Evolutionary conservation across 345 rosid species (phyloP), one percentile per base, ranked within the genome.

Genomic region (Mercurialis annua): DNA sequence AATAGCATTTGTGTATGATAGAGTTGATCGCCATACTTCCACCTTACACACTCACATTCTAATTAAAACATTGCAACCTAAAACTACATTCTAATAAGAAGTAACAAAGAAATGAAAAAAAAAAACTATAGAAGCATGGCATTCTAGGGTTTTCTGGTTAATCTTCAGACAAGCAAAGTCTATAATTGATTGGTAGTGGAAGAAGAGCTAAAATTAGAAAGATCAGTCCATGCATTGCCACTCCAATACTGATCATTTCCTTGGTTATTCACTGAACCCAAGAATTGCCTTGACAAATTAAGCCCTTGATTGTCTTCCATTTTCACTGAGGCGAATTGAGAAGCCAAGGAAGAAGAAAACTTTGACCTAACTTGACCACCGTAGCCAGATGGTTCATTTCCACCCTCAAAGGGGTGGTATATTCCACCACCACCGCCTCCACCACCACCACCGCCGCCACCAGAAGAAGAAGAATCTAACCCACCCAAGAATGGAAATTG

Each of bases 131-230:
- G 24, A 40, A 40, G 21, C 40, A 73, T 65, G 69, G 34, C 55
- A 66, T 58, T 67, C 80, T 75, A 79, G 81, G 86, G 81, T 79
- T 82, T 79, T 23, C 21, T 40, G 24, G 50, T 38, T 16, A 26
- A 65, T 38, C 52, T 66, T 57, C 42, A 55, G 23, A 54, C 65
- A 54, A 68, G 40, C 42, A 4, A 40, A 62, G 20, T 52, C 60
- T 72, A 72, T 29, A 72, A 34, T 8, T 64, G 72, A 73, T 79
- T 82, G 62, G 72, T 83, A 0, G 87, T 77, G n/a, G 89, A 83
- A 59, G 86, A 83, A 67, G 90, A 82, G 71, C 81, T 83, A 60
- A 85, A 85, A 60, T 81, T 81, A 0, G 90, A 85, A 72, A 79
- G 79, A 85, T 83, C 88, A 2, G 81, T 82, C 92, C 87, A 85